Conservation (phyloP, 352 stramenopile species). For the Albugo laibachii region DNA sequence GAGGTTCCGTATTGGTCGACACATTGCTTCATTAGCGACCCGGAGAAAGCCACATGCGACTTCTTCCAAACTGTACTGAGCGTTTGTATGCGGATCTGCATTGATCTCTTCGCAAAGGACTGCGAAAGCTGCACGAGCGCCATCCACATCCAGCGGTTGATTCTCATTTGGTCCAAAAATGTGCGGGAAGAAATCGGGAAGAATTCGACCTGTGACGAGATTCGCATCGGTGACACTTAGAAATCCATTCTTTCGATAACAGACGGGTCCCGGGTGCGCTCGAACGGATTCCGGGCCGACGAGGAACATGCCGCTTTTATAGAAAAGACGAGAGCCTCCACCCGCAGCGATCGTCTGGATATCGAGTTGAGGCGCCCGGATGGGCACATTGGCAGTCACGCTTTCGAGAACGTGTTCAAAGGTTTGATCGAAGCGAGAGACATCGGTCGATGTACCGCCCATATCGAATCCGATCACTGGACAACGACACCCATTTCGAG, state of each 20-base stretch:
- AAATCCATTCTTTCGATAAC: conserved; percentile 93
- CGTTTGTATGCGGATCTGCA: conserved; percentile 22
- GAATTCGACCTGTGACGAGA: conserved; percentile 91
- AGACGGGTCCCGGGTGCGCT: conserved; percentile 91
- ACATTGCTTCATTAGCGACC: conserved; percentile 99
- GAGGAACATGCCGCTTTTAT: conserved; percentile 92
- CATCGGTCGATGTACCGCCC: conserved; percentile 96
- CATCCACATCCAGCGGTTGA: conserved; percentile 90
- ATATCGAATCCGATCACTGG: conserved; percentile 97
- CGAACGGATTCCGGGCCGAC: conserved; percentile 94
- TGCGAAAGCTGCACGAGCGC: conserved; percentile 83
- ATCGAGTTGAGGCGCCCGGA: conserved; percentile 95
- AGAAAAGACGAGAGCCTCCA: conserved; percentile 92
- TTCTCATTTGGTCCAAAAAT: conserved; percentile 98
- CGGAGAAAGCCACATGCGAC: conserved; percentile 95
- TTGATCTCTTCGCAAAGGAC: conserved; percentile 81
- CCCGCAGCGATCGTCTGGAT: conserved; percentile 98
- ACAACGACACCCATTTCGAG: conserved; percentile 8
- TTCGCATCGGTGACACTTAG: conserved; percentile 98
- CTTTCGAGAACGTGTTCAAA: conserved; percentile 98
- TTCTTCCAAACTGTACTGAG: conserved; percentile 79
- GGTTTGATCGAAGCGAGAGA: conserved; percentile 91
- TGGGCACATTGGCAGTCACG: conserved; percentile 93
- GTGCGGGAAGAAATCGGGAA: conserved; percentile 93
- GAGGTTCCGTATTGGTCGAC: conserved; percentile 96